Evolutionary conservation across 257 asterid species (phyloP).

Genomic region (Nicotiana paniculata): DNA sequence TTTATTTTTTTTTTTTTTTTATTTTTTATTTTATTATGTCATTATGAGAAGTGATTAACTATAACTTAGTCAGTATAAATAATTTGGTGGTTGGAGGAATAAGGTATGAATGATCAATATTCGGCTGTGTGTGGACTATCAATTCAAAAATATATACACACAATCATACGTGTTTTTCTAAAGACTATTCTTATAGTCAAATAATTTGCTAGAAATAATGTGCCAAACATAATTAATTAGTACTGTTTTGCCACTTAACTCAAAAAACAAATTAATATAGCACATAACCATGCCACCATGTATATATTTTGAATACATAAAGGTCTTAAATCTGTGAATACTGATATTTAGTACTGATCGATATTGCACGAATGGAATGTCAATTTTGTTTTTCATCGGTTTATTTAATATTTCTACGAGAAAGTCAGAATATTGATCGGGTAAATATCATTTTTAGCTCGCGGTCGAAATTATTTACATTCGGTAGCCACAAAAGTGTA

Average conservation of each 20-base stretch:
- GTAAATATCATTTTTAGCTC: too few relatives aligned
- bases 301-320: too few relatives aligned
- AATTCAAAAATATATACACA: not conserved
- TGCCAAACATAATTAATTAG: not conserved
- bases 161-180: not conserved
- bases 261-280: not conserved
- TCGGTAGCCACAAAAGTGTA: accelerated
- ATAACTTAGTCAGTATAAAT: not conserved
- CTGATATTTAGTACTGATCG: not conserved
- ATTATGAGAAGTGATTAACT: not conserved
- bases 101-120: not conserved
- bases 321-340: not conserved
- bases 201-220: not conserved
- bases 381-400: not conserved
- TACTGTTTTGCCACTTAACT: too few relatives aligned
- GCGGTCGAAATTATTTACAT: too few relatives aligned
- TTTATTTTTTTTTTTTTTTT: too few relatives aligned
- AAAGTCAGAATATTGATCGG: too few relatives aligned
- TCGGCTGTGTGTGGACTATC: not conserved
- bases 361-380: not conserved
- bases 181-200: not conserved
- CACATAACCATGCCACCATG: not conserved
- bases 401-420: not conserved
- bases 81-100: not conserved
- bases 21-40: not conserved